Evolutionary conservation across 495 filamentous ascomycete genomes (phyloP), one percentile per base, ranked within the genome.

Genomic region (Glarea lozoyensis): DNA sequence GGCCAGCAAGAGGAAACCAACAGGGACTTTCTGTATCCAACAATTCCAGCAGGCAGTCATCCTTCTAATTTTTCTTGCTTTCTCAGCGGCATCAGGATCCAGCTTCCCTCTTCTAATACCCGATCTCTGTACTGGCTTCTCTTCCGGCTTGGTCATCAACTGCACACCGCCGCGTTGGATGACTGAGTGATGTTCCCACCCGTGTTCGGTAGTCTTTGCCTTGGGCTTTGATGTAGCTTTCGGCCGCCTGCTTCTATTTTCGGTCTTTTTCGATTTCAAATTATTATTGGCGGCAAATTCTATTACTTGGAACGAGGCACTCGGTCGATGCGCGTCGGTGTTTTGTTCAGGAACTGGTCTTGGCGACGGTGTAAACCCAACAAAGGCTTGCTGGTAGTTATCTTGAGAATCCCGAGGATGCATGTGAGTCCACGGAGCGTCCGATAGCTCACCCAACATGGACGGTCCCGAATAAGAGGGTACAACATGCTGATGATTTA

Each of bases 31-130:
- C 19, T 42, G 40, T 1, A 42, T 18, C 52, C 52, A 55, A 35
- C 52, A 55, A 25, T 43, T 41, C 52, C 52, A 55, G 30, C 52
- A 55, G 0, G 52, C 52, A 10, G 21, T 22, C 15, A 43, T 10
- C 17, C 37, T 45, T 6, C 52, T 31, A 10, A 55, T 34, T 6
- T 30, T 16, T 13, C 25, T 16, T 15, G 52, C 52, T 9, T 48
- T 55, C 24, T 47, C 46, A 17, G 34, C 41, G 2, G 24, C 27
- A 7, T 50, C 13, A 2, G 40, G 32, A n/a, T 44, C 40, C 11
- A 55, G 43, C 11, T 30, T 9, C 11, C 48, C 37, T 10, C 25
- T 43, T 22, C 52, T 19, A 12, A 37, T 20, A 5, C 46, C 51
- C 17, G 10, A 5, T 15, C 24, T 16, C 13, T 40, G 10, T 13